Percentiles rank a stretch among this genome's conserved stretches.
phyloP scores from a whole-genome alignment of 345 rosid genomes.

The Camelina neglecta region DNA sequence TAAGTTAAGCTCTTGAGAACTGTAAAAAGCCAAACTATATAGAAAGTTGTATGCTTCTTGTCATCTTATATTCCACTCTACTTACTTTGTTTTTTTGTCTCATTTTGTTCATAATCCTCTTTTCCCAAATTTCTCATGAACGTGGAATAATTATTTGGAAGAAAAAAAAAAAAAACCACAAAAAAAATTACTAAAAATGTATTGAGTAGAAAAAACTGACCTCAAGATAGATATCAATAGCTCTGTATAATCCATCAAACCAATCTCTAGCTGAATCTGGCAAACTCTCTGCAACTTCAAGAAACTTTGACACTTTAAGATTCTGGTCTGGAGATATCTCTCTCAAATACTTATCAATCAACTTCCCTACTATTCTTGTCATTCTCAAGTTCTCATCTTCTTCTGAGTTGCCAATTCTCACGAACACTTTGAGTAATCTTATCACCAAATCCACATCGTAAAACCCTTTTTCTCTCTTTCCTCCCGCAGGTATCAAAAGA shows the following conservation, averaged over 20 bases:
- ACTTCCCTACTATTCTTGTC: slow-evolving; percentile 62
- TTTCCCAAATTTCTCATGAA: background rate
- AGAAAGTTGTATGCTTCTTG: slow-evolving; percentile 36
- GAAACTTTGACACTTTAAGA: slow-evolving; percentile 64
- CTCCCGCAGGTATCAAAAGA: slow-evolving; percentile 58
- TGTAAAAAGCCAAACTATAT: slow-evolving; percentile 33
- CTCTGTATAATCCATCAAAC: slow-evolving; percentile 80
- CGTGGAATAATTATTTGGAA: slow-evolving; percentile 27
- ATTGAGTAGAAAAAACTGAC: slow-evolving; percentile 42
- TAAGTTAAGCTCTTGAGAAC: slow-evolving; percentile 35
- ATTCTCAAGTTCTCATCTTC: slow-evolving; percentile 39
- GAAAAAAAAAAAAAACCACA: background rate
- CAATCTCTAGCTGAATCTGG: slow-evolving; percentile 77
- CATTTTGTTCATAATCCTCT: background rate
- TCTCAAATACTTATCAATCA: slow-evolving; percentile 64
- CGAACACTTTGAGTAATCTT: slow-evolving; percentile 62
- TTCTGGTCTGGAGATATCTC: slow-evolving; percentile 84
- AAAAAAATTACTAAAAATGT: background rate
- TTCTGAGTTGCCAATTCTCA: slow-evolving; percentile 35
- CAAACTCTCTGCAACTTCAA: slow-evolving; percentile 71
- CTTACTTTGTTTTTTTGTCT: slow-evolving; percentile 17
- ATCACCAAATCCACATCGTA: slow-evolving; percentile 69
- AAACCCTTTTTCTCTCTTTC: slow-evolving; percentile 48
- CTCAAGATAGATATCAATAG: slow-evolving; percentile 80
- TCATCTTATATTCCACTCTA: slow-evolving; percentile 40